phyloP scores from a whole-genome alignment of 257 asterid species.

The Mitragyna speciosa region DNA sequence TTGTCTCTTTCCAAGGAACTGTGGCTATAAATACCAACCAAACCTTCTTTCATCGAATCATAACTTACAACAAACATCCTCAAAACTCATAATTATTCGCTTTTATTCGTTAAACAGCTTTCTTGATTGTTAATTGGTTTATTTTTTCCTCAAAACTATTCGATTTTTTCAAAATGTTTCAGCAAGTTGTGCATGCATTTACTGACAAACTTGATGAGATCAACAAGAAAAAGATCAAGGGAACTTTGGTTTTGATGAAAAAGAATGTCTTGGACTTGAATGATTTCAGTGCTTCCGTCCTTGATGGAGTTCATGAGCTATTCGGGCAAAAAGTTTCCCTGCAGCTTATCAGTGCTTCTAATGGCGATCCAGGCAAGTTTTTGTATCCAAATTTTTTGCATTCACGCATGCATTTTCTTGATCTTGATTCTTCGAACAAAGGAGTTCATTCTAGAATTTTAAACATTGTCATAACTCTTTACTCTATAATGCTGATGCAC shows the following conservation, averaged over 20 bases:
- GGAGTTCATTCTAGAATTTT: too few relatives aligned
- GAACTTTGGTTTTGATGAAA: conserved; percentile 51
- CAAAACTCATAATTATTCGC: background rate
- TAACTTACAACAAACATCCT: background rate
- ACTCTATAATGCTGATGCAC: too few relatives aligned
- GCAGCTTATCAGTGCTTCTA: conserved; percentile 44
- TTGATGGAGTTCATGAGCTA: conserved; percentile 48
- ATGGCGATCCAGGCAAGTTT: conserved; percentile 26
- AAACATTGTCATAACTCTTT: too few relatives aligned
- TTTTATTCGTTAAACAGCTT: background rate
- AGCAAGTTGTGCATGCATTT: background rate
- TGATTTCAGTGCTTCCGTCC: conserved; percentile 39
- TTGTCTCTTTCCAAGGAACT: background rate
- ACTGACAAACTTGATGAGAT: background rate
- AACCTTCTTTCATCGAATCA: background rate
- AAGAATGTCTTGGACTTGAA: conserved; percentile 54
- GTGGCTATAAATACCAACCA: background rate
- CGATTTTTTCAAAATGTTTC: background rate
- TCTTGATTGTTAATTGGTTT: background rate
- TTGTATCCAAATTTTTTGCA: background rate
- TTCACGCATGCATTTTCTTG: background rate
- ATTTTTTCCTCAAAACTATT: too few relatives aligned
- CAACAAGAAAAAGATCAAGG: conserved; percentile 32
- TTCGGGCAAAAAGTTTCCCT: conserved; percentile 45
- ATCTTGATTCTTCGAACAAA: too few relatives aligned